Evolutionary conservation across 2,329 filamentous ascomycete species (phyloP), one percentile per base, ranked within the genome.

Genomic region (Claviceps maximensis): DNA sequence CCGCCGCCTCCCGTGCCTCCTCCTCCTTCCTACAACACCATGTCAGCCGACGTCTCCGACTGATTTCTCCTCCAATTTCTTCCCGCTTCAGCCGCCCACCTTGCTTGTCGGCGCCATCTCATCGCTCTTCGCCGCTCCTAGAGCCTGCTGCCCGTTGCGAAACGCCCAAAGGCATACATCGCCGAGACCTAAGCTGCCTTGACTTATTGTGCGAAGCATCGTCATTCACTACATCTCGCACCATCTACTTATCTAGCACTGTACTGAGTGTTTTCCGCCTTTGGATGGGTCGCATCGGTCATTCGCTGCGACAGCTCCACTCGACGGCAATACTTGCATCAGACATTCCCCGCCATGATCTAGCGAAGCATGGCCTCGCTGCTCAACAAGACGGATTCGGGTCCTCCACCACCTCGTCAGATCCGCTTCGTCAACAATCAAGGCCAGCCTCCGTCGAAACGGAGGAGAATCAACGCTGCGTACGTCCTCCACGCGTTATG

Each of bases 381-480:
- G 60, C 66, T 70, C 60, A 73, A 73, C 57, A 63, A 63, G 61
- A 61, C 63, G 60, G 66, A 68, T 54, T 60, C 62, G 70, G 62
- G 58, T 58, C 63, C 58, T 56, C 70, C 74, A 47, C 75, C 71
- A 53, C 81, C 52, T 40, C 55, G 78, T 66, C 76, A 78, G 65
- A 87, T 88, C 59, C 84, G 86, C 60, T 91, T 90, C 66, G 86
- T 91, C 60, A 86, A 88, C 58, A 89, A 84, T 62, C 85, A 89
- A 69, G 86, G 87, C 57, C 84, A 87, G 58, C 87, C 87, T 49
- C 86, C 87, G 56, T 84, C 84, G 27, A 91, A 90, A 69, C 76
- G 86, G 61, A 78, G 87, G 64, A 77, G 87, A 61, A 87, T 91
- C 63, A 88, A 84, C 69, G 84, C 86, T 62, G 87, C 87, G 80